Conservation (phyloP, 2,329 filamentous ascomycete species). For the Fusarium sacchari region DNA sequence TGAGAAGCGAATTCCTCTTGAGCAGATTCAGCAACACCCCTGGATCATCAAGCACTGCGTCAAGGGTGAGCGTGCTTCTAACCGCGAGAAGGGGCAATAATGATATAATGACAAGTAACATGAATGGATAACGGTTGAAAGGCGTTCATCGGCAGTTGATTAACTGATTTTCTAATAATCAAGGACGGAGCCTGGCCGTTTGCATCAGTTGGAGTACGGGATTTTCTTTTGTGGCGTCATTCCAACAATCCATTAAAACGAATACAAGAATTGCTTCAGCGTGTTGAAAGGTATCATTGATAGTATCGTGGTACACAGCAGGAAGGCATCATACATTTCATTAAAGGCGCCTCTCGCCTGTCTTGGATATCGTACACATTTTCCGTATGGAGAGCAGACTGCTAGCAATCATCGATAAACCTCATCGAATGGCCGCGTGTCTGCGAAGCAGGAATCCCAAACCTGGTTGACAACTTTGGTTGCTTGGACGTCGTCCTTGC, state of each 20-base stretch:
- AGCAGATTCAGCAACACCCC: conserved; percentile 88
- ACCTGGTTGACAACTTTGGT: conserved; percentile 92
- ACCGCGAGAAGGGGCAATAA: conserved; percentile 57
- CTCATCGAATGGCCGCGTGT: conserved; percentile 96
- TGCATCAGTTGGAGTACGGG: conserved; percentile 48
- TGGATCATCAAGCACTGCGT: conserved; percentile 98
- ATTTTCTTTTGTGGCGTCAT: conserved; percentile 35
- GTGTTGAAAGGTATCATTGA: conserved; percentile 40
- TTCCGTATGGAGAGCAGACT: background rate
- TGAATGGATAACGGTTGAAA: conserved; percentile 23
- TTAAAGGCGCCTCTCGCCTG: conserved; percentile 17
- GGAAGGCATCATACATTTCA: conserved; percentile 21
- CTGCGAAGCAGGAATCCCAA: conserved; percentile 97
- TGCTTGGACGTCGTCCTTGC: conserved; percentile 87
- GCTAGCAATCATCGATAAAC: conserved; percentile 76
- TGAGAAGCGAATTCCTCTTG: conserved; percentile 89
- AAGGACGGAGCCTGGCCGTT: conserved; percentile 33
- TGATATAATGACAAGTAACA: conserved; percentile 32
- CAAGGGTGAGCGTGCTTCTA: conserved; percentile 65
- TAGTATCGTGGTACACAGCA: conserved; percentile 35
- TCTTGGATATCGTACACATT: conserved; percentile 39
- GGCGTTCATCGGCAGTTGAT: conserved; percentile 38
- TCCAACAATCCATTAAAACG: conserved; percentile 14
- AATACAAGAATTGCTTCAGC: conserved; percentile 26
- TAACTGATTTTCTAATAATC: conserved; percentile 13